A percentile compares a stretch with the other conserved stretches of the same genome.
These are phyloP conservation scores for Tagetes patula DNA, from an alignment of 129 eudicot species.

Conservation along the genomic window DNA sequence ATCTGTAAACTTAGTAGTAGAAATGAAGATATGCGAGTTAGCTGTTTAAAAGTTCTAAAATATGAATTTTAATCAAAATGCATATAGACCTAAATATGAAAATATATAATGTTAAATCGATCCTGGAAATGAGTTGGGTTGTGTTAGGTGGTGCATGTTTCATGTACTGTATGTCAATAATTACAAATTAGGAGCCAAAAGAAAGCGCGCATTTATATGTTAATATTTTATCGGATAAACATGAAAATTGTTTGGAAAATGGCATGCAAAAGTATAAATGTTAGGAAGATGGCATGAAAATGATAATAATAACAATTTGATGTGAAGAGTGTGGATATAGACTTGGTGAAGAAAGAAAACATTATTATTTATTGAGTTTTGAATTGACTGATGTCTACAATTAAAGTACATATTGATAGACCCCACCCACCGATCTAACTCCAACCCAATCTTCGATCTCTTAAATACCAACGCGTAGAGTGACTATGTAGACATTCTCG, in stretches of 20 bases:
- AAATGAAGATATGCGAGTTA: too few species aligned
- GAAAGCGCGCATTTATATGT: not conserved
- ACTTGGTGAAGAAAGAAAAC: slow-evolving; percentile 20
- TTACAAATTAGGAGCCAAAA: not conserved
- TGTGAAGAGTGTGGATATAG: slow-evolving; percentile 17
- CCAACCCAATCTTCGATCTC: not conserved
- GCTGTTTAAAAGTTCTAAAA: too few species aligned
- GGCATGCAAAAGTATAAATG: slow-evolving; percentile 13
- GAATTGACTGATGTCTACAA: slow-evolving; percentile 16
- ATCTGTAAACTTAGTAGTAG: too few species aligned
- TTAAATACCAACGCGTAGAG: not conserved
- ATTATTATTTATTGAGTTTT: slow-evolving; percentile 15
- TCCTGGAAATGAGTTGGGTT: not conserved
- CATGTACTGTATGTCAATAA: slow-evolving; percentile 9
- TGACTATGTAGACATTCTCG: too few species aligned
- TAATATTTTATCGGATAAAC: slow-evolving; percentile 1
- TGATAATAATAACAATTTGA: not conserved
- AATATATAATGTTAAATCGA: not conserved
- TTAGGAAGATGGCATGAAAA: slow-evolving; percentile 15
- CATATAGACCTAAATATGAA: too few species aligned
- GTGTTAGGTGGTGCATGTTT: slow-evolving; percentile 13
- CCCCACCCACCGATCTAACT: not conserved
- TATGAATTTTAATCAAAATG: not conserved
- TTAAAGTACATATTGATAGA: slow-evolving; percentile 19
- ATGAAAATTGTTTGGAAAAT: slow-evolving; percentile 25